Evolutionary conservation across 106 monocot species (phyloP).

Genomic region (Dactylorhiza incarnata): DNA sequence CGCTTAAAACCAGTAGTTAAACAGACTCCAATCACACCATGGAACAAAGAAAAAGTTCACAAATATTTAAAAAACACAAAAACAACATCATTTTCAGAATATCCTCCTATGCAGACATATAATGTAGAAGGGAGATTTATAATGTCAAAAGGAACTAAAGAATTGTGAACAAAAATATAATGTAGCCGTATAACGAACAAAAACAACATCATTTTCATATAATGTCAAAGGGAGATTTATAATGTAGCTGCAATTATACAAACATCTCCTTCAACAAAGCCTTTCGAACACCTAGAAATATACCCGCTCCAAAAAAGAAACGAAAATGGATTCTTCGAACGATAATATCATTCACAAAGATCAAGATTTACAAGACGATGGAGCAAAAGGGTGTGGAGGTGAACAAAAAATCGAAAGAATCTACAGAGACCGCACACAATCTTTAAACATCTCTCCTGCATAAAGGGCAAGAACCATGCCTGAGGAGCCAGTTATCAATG

Average conservation of each 20-base stretch:
- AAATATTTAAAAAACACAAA: too few relatives aligned
- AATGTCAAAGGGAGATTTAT: neutral
- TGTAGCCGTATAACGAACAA: too few relatives aligned
- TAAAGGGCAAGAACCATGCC: constrained; percentile 79
- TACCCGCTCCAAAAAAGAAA: neutral
- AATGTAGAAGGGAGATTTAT: neutral
- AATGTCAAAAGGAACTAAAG: too few relatives aligned
- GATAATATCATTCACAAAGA: neutral
- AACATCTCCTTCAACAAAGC: neutral
- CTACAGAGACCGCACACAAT: neutral
- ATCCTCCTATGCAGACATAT: too few relatives aligned
- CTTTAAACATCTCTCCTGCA: constrained; percentile 54
- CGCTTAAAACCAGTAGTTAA: too few relatives aligned
- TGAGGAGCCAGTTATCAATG: constrained; percentile 73
- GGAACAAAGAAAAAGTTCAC: too few relatives aligned
- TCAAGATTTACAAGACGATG: constrained; percentile 1
- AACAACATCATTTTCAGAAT: too few relatives aligned
- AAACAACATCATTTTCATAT: constrained; percentile 1
- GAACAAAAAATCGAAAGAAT: neutral
- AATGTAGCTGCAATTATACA: neutral
- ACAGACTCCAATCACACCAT: too few relatives aligned
- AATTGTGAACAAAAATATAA: too few relatives aligned
- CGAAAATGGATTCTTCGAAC: neutral
- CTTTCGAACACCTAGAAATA: neutral
- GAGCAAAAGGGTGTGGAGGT: neutral